Conservation (phyloP, 2,329 filamentous ascomycete species). For the Cercospora beticola region DNA sequence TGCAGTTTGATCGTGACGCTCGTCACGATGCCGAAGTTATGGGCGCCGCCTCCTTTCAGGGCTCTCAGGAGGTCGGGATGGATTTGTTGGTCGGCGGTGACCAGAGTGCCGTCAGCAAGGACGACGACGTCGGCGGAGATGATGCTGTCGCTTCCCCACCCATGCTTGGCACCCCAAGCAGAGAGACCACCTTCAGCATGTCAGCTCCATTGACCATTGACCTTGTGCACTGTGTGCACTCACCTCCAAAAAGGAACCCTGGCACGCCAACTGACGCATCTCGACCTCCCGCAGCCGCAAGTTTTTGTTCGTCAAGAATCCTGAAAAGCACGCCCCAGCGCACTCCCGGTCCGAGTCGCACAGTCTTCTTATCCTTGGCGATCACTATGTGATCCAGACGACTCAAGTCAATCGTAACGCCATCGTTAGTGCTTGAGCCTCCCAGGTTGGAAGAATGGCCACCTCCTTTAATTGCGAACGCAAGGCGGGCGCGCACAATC, state of each 20-base stretch:
- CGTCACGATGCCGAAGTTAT: constrained; percentile 34
- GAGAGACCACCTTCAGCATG: constrained; percentile 34
- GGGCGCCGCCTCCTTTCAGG: constrained; percentile 24
- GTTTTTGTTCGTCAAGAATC: constrained; percentile 11
- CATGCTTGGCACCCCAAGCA: constrained; percentile 30
- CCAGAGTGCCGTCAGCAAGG: constrained; percentile 19
- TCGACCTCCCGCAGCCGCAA: constrained; percentile 26
- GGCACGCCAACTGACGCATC: constrained; percentile 30
- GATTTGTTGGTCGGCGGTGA: constrained; percentile 19
- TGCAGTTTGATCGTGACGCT: constrained; percentile 26
- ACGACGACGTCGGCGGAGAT: constrained; percentile 31
- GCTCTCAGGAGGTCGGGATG: constrained; percentile 28
- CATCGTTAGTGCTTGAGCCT: constrained; percentile 26
- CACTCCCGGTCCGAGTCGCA: constrained; percentile 16
- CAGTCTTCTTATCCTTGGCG: constrained; percentile 10
- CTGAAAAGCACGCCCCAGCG: constrained; percentile 22
- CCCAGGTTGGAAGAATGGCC: constrained; percentile 28
- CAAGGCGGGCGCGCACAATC: constrained; percentile 13
- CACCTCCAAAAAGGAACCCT: constrained; percentile 21
- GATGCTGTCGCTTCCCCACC: constrained; percentile 34
- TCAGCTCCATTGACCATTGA: constrained; percentile 10
- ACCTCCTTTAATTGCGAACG: constrained; percentile 31
- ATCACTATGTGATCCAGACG: constrained; percentile 22
- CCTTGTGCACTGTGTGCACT: background rate
- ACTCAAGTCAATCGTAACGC: constrained; percentile 29